Base-by-base conservation (phyloP, 805 yeast genomes). In the Candida chauliodis region DNA sequence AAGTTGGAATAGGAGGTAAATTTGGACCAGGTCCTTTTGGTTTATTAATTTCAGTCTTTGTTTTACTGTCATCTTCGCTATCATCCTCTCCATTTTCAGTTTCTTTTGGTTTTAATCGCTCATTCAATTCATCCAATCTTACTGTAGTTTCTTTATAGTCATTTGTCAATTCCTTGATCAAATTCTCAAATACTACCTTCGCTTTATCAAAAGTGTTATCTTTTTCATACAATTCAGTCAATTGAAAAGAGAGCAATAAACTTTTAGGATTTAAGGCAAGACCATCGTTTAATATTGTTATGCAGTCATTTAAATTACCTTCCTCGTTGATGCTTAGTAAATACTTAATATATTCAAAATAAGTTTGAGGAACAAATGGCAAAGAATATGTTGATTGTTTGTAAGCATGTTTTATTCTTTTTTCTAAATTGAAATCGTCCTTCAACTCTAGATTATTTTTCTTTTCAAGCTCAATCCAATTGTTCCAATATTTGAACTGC, bases 381-480 rank as follows among this genome's bases (percentile, higher is more conserved):
- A 82, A 59, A 9, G 75, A 56, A 49, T 77, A 75, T 7, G 80
- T 65, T 1, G 93, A 79, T 56, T 86, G 85, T 47, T 75, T 75
- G 56, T 76, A 87, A n/a, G 82, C 83, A 53, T 79, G 85, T 24
- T 73, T 73, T 10, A 89, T 68, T 52, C 98, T 73, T 36, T 68
- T 67, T 19, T 70, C 65, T 17, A 80, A 52, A 5, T 59, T 51
- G 8, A 46, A 46, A 8, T 71, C 76, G 30, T 74, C 77, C 5
- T 72, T 66, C 16, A 84, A 57, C 17, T 76, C 78, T 44, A 90
- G 57, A 31, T 80, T 82, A 56, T 93, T 90, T 30, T 67, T 63
- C 47, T 71, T 73, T 53, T 93, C 98, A 78, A 93, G 84, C 7
- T 71, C 71, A 23, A 89, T 73, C 96, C 96, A 87, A 11, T 69